Evolutionary conservation across 164 flowering plant genomes (phyloP), one percentile per base, ranked within the genome.

Genomic region (Vitis rupestris): DNA sequence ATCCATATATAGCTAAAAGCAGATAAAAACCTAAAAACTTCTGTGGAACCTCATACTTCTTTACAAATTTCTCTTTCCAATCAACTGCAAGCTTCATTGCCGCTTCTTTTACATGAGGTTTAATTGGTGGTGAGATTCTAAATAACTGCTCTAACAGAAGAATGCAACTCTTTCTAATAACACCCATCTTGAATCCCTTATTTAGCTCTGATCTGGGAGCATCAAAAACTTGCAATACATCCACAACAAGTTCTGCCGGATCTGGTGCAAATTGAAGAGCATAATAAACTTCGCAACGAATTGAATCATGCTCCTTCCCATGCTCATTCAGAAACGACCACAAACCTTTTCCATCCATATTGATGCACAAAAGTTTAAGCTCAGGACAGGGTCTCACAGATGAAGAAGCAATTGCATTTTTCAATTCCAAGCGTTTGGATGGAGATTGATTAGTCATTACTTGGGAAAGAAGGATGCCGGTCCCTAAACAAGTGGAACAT

Each of bases 211-310:
- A 29, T 70, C 74, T 60, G 0, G 80, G 73, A 58, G 72, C 70
- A 50, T 64, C 72, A 61, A 77, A 76, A 8, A 77, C 81, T 16
- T 63, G 68, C 71, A 79, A 67, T 15, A 76, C 83, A 75, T 78
- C 80, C 50, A 85, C 59, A 17, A 81, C 85, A 58, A 81, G 48
- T 58, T 71, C 76, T 11, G 76, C 81, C 1, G 88, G 83, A 17
- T 81, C 81, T 0, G 74, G 17, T 8, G 81, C 69, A 5, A 6
- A 16, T 61, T 52, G 59, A 56, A 84, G 77, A 69, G 71, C 70
- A n/a, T 14, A 15, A 2, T 16, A 59, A 1, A 78, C 47, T 65
- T 74, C 74, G 27, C 23, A 27, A 0, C 54, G 14, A 27, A 75
- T 12, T 2, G 31, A 37, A 44, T 75, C 76, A 50, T 65, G 67